phyloP scores from a whole-genome alignment of 2,329 filamentous ascomycete genomes.

The Calonectria naviculata region DNA sequence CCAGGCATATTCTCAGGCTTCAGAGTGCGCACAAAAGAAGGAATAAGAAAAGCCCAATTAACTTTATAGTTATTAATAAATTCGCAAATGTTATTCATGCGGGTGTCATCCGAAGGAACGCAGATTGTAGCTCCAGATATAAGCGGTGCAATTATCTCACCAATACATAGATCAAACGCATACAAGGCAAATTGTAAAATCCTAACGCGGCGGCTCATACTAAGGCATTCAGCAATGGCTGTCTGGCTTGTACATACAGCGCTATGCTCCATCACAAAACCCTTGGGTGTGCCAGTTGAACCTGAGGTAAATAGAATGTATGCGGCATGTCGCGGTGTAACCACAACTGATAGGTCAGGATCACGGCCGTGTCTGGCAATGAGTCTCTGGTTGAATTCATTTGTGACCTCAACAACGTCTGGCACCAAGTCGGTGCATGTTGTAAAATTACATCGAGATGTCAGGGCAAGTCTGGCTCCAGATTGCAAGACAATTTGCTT shows the following conservation, averaged over 20 bases:
- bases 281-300: too few species aligned
- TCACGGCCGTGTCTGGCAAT: neutral
- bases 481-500: neutral
- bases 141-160: neutral
- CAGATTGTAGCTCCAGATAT: too few species aligned
- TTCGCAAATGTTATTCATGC: neutral
- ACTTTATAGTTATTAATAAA: neutral
- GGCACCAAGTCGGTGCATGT: neutral
- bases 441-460: neutral
- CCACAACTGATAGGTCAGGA: neutral
- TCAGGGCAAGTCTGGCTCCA: conserved; percentile 8
- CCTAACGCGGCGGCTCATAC: neutral
- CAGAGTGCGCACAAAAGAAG: conserved; percentile 5
- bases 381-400: neutral
- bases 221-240: neutral
- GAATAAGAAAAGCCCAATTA: conserved; percentile 3
- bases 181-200: neutral
- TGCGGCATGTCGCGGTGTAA: neutral
- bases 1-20: neutral
- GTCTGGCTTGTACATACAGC: too few species aligned
- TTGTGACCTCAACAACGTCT: neutral
- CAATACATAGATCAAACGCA: neutral
- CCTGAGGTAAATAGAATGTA: too few species aligned
- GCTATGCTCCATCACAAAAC: too few species aligned
- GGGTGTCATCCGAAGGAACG: too few species aligned